Percentiles rank a stretch among this genome's conserved stretches.
phyloP scores from a whole-genome alignment of 768 basidiomycete species.

The Boletellus ananiceps region DNA sequence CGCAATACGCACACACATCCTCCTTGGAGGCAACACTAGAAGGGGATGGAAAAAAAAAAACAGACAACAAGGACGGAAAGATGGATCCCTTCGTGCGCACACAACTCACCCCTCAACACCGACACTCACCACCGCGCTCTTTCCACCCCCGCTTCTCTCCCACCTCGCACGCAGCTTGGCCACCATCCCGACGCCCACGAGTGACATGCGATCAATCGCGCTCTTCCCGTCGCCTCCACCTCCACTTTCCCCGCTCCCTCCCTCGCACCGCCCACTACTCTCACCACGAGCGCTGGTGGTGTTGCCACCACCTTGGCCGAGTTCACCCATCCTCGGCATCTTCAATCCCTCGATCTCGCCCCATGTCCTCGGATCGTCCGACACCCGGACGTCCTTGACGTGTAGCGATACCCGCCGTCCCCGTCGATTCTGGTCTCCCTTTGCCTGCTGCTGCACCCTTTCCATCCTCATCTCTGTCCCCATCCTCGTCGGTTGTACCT shows the following conservation, averaged over 20 bases:
- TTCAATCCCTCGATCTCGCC: slow-evolving; percentile 9
- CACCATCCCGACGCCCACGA: slow-evolving; percentile 14
- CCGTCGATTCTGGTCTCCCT: background rate
- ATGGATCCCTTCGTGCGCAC: background rate
- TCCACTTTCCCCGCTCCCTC: background rate
- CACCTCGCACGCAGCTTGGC: slow-evolving; percentile 19
- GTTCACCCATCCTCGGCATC: background rate
- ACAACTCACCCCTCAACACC: background rate
- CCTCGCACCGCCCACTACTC: too few species aligned
- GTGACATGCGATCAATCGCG: background rate
- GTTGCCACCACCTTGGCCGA: background rate
- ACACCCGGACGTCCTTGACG: background rate
- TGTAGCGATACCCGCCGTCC: background rate
- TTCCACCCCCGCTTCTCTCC: slow-evolving; percentile 7
- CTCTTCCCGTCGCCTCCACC: background rate
- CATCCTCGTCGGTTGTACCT: background rate
- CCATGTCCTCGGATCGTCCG: slow-evolving; percentile 3
- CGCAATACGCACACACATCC: too few species aligned
- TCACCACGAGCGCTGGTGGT: too few species aligned
- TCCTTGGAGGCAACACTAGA: background rate
- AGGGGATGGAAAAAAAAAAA: background rate
- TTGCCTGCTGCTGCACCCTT: background rate
- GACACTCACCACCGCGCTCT: background rate
- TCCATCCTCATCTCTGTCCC: background rate
- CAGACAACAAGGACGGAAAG: background rate